These are phyloP conservation scores for Coix lacrymajobi DNA, from an alignment of 176 grass and related monocot genomes.

Conservation along the genomic window DNA sequence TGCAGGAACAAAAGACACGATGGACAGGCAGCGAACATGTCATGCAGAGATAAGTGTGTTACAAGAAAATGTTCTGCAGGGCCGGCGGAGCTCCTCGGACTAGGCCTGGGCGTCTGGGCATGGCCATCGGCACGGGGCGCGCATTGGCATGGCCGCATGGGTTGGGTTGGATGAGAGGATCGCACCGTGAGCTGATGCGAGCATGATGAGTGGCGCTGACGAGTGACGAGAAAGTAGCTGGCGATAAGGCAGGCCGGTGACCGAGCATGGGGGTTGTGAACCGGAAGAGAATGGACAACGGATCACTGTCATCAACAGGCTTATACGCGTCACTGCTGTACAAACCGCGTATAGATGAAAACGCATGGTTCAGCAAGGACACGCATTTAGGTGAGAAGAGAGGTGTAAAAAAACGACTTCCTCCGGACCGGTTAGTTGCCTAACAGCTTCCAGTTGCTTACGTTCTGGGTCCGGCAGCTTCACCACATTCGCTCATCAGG, in stretches of 20 bases:
- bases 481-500: background rate
- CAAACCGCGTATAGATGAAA: too few relatives aligned
- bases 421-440: too few relatives aligned
- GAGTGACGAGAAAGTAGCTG: background rate
- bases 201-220: background rate
- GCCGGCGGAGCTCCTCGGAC: conserved; percentile 7
- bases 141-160: background rate
- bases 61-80: conserved; percentile 42
- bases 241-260: background rate
- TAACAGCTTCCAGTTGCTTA: too few relatives aligned
- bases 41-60: conserved; percentile 38
- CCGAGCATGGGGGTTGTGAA: too few relatives aligned
- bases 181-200: background rate
- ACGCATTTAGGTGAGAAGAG: too few relatives aligned
- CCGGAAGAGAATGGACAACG: too few relatives aligned
- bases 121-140: background rate
- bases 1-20: background rate
- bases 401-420: too few relatives aligned
- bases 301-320: too few relatives aligned
- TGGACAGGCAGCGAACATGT: background rate
- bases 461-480: too few relatives aligned
- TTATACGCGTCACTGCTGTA: too few relatives aligned
- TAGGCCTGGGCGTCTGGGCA: background rate
- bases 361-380: too few relatives aligned
- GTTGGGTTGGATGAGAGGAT: background rate